These are phyloP conservation scores for Rasamsonia emersonii DNA, from an alignment of 2,329 filamentous ascomycete genomes.

Conservation along the genomic window DNA sequence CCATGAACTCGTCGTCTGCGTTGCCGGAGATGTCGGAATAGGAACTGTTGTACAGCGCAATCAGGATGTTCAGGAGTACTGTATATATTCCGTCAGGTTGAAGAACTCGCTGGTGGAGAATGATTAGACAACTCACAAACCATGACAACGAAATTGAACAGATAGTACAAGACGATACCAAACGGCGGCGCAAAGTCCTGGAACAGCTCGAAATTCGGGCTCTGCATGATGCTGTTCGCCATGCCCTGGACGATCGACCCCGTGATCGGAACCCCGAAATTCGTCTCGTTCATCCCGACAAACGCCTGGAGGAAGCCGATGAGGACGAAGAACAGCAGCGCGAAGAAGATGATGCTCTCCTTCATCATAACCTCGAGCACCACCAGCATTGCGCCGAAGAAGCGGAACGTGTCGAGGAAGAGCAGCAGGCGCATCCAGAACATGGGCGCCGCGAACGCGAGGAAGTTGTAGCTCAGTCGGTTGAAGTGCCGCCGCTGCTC, in stretches of 20 bases:
- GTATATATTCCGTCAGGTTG: constrained; percentile 13
- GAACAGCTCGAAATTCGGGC: constrained; percentile 81
- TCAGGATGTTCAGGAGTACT: constrained; percentile 88
- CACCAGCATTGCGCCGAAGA: constrained; percentile 97
- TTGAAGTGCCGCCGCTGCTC: constrained; percentile 57
- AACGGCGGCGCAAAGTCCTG: constrained; percentile 88
- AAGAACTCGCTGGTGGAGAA: neutral
- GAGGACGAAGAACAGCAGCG: constrained; percentile 73
- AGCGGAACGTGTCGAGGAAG: constrained; percentile 86
- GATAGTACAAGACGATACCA: constrained; percentile 90
- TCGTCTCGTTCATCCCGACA: constrained; percentile 77
- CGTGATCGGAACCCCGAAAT: constrained; percentile 52
- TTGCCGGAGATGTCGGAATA: constrained; percentile 93
- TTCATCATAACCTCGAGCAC: constrained; percentile 95
- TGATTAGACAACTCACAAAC: constrained; percentile 41
- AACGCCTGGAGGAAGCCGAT: constrained; percentile 81
- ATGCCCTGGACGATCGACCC: constrained; percentile 48
- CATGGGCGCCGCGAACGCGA: constrained; percentile 89
- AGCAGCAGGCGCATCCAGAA: constrained; percentile 91
- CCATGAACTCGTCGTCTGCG: constrained; percentile 90
- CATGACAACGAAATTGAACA: constrained; percentile 97
- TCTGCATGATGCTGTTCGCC: constrained; percentile 82
- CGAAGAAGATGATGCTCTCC: constrained; percentile 92
- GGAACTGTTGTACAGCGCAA: constrained; percentile 92
- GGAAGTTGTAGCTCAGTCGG: constrained; percentile 80